phyloP scores from a whole-genome alignment of 345 rosid species.

The Populus nigra region DNA sequence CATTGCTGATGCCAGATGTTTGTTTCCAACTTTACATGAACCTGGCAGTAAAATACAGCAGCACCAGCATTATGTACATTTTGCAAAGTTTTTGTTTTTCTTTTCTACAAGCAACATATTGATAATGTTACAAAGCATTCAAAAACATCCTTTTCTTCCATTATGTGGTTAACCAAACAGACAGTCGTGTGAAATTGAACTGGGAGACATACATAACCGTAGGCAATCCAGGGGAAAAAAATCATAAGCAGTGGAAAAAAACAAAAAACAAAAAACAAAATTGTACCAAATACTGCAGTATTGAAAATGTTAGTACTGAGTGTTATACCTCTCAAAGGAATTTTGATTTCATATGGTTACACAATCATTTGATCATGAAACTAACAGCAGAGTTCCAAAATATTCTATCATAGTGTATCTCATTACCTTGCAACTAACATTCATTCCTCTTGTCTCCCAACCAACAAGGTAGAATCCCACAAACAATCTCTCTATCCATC shows the following conservation, averaged over 20 bases:
- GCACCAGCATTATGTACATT: constrained; percentile 15
- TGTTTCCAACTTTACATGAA: constrained; percentile 19
- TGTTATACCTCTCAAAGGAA: neutral
- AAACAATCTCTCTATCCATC: neutral
- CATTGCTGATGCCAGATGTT: constrained; percentile 38
- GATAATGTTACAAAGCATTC: neutral
- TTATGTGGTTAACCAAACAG: constrained; percentile 12
- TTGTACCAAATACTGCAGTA: neutral
- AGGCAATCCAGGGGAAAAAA: neutral
- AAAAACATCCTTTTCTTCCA: neutral
- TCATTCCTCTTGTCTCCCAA: neutral
- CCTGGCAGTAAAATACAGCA: constrained; percentile 25
- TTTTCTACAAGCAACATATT: neutral
- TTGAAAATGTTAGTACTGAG: neutral
- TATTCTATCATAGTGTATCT: neutral
- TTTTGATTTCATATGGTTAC: neutral
- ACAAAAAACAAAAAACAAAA: neutral
- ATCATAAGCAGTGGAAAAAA: neutral
- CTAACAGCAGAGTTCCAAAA: neutral
- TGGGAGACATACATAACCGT: neutral
- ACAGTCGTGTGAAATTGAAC: neutral
- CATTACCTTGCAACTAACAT: neutral
- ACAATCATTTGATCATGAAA: neutral
- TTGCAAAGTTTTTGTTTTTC: neutral
- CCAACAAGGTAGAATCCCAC: neutral